Evolutionary conservation across 805 yeast species (phyloP), one percentile per base, ranked within the genome.

Genomic region (Starmera caribaea): DNA sequence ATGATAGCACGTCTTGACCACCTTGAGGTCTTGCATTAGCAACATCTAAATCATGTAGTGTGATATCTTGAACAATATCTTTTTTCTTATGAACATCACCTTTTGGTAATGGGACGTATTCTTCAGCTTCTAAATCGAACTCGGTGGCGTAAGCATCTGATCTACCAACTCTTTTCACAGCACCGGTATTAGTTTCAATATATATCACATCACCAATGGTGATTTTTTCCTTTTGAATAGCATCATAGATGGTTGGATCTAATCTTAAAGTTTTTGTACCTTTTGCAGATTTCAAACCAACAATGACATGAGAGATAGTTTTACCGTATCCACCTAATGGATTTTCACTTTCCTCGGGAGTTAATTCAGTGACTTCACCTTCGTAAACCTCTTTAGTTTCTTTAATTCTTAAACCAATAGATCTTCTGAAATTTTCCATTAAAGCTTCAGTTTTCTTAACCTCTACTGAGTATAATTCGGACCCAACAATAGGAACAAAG

Each of bases 61-160:
- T 86, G 35, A 92, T 96, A 51, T 92, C 97, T 66, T 92, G 99
- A 16, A 92, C 95, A 52, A 90, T 88, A 63, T 92, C 97, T 61
- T 92, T 92, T 72, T 92, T 88, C 60, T 90, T 89, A 68, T 92
- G 98, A 35, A 92, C 95, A 62, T 92, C 99, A 39, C 98, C 98
- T 66, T 92, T 94, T 45, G 99, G 99, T 53, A 94, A 73, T 34
- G 98, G 96, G 16, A 92, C 97, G 62, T 92, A 92, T 65, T 92
- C 97, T 65, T 94, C 97, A 24, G 97, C 96, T 71, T 92, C 97
- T 44, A 94, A 74, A 63, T 92, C 99, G 53, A 89, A 92, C 65
- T 92, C 99, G 9, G 98, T 88, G 17, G 98, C 97, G 55, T 88
- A 88, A 0, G 97, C 96, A 61, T 92, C 97, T n/a, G 95, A 84